Percentiles rank a stretch among this genome's conserved stretches.
phyloP scores from a whole-genome alignment of 2,329 filamentous ascomycete species.

The Hypoxylon sp. region DNA sequence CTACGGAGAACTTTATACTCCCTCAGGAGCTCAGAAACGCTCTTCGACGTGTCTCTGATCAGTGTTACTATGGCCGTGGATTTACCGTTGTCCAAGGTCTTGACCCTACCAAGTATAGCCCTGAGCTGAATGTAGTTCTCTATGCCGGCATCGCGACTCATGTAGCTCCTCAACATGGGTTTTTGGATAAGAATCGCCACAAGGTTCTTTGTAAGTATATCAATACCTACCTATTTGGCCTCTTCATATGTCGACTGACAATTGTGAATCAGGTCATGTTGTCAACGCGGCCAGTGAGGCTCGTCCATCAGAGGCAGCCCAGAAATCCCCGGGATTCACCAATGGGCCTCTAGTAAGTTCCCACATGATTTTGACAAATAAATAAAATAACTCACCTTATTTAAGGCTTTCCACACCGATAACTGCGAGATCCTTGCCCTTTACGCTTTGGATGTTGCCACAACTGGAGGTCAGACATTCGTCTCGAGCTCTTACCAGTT shows the following conservation, averaged over 20 bases:
- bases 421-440: conserved; percentile 38
- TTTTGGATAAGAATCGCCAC: conserved; percentile 21
- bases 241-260: neutral
- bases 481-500: conserved; percentile 35
- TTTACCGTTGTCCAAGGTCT: conserved; percentile 36
- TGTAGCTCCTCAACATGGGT: conserved; percentile 35
- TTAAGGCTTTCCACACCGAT: conserved; percentile 38
- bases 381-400: too few relatives aligned
- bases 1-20: conserved; percentile 22
- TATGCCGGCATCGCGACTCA: conserved; percentile 37
- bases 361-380: too few relatives aligned
- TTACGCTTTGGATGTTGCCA: conserved; percentile 34
- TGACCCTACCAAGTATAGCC: conserved; percentile 30
- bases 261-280: conserved; percentile 19
- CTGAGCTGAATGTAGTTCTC: conserved; percentile 23
- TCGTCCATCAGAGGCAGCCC: conserved; percentile 15
- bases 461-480: conserved; percentile 29
- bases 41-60: conserved; percentile 22
- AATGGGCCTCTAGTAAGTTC: conserved; percentile 31
- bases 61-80: conserved; percentile 33
- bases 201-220: conserved; percentile 26
- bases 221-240: neutral
- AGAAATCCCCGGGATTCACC: conserved; percentile 30
- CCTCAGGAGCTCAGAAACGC: conserved; percentile 14
- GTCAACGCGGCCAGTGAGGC: conserved; percentile 16